Evolutionary conservation across 768 basidiomycete species (phyloP), one percentile per base, ranked within the genome.

Genomic region (Dioszegia hungarica): DNA sequence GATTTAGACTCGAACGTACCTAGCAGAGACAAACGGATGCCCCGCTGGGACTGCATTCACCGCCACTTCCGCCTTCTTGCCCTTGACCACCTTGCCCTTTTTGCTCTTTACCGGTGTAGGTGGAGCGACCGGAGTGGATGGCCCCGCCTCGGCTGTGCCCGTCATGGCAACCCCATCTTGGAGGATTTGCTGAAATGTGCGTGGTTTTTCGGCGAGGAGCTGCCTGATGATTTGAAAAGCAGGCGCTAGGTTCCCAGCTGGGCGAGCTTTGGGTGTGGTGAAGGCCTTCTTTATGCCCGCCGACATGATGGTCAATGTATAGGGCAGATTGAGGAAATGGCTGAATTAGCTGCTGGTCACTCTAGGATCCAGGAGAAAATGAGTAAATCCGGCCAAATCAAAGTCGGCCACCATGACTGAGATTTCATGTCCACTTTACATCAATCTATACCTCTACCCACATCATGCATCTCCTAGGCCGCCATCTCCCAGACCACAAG

Each of bases 401-500:
- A n/a, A n/a, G n/a, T n/a, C n/a, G n/a, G n/a, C n/a, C n/a, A n/a
- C n/a, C n/a, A n/a, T n/a, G n/a, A n/a, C n/a, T n/a, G n/a, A n/a
- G n/a, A n/a, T n/a, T n/a, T n/a, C n/a, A n/a, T n/a, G n/a, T n/a
- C n/a, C n/a, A n/a, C n/a, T n/a, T n/a, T n/a, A n/a, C n/a, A n/a
- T n/a, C n/a, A n/a, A n/a, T n/a, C n/a, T n/a, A n/a, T n/a, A n/a
- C n/a, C n/a, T n/a, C n/a, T n/a, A n/a, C n/a, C n/a, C n/a, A 39
- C 27, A 59, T 28, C 19, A 75, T 95, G 65, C 87, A 92, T 76
- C 82, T 97, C 59, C 85, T 95, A 37, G 93, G 93, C 38, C 84
- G 87, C 22, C 83, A 86, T 61, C 77, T 97, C 33, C 85, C 84
- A 20, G 92, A 95, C 74, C 80, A 82, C 60, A 84, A 87, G 59